Evolutionary conservation across 2,329 filamentous ascomycete species (phyloP).

Genomic region (Tympanopsis confertula): DNA sequence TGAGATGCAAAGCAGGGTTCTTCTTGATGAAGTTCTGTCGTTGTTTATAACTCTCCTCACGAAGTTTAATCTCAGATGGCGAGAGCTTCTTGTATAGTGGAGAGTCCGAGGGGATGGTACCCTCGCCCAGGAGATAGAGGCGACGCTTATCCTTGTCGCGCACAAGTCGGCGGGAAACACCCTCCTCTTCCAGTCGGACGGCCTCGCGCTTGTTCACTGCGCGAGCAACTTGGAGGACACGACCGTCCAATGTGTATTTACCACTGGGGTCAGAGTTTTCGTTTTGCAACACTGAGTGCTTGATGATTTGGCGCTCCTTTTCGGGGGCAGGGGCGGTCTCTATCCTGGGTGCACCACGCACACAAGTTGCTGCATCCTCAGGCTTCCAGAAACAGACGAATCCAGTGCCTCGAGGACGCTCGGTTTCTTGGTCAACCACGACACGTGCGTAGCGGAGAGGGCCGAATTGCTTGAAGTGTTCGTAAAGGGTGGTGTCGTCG

Average conservation of each 20-base stretch:
- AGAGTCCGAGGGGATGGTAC: constrained; percentile 67
- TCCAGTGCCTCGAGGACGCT: constrained; percentile 78
- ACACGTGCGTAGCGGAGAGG: constrained; percentile 81
- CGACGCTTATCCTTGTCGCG: constrained; percentile 76
- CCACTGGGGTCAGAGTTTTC: constrained; percentile 72
- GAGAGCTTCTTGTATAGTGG: constrained; percentile 67
- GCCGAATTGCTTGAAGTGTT: constrained; percentile 82
- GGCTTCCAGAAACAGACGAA: constrained; percentile 85
- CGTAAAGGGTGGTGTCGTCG: constrained; percentile 69
- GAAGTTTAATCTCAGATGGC: constrained; percentile 72
- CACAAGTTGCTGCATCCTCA: constrained; percentile 65
- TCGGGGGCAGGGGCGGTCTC: constrained; percentile 27
- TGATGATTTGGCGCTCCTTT: constrained; percentile 21
- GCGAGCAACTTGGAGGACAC: constrained; percentile 71
- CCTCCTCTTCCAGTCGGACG: constrained; percentile 59
- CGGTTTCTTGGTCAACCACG: constrained; percentile 75
- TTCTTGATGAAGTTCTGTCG: constrained; percentile 80
- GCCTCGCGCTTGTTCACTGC: constrained; percentile 81
- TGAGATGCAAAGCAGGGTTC: constrained; percentile 82
- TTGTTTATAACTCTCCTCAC: constrained; percentile 76
- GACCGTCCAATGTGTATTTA: constrained; percentile 80
- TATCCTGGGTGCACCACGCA: constrained; percentile 60
- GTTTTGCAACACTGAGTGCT: constrained; percentile 79
- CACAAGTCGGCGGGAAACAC: constrained; percentile 39
- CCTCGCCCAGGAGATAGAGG: constrained; percentile 79